Percentiles rank a stretch among this genome's conserved stretches.
phyloP scores from a whole-genome alignment of 202 grass and related monocot genomes.

The Cymbopogon flexuosus region DNA sequence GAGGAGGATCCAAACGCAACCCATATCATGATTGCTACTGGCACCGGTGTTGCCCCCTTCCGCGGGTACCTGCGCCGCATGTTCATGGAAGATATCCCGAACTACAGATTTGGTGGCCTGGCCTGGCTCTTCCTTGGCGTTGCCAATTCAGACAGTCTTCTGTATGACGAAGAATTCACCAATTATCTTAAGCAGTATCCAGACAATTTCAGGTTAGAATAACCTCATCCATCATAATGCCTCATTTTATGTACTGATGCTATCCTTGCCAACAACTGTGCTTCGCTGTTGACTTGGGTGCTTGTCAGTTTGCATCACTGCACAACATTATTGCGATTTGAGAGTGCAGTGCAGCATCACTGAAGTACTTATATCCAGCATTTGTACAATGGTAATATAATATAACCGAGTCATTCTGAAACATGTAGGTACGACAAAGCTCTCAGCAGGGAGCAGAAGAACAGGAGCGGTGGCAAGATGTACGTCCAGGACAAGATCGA shows the following conservation, averaged over 20 bases:
- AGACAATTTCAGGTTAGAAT: slow-evolving; percentile 73
- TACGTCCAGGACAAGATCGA: slow-evolving; percentile 98
- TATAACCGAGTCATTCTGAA: background rate
- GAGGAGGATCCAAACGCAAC: slow-evolving; percentile 82
- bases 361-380: background rate
- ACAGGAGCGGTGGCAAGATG: slow-evolving; percentile 85
- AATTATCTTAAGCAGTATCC: slow-evolving; percentile 62
- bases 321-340: background rate
- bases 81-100: slow-evolving; percentile 86
- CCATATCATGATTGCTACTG: slow-evolving; percentile 95
- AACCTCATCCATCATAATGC: background rate
- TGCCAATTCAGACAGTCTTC: slow-evolving; percentile 76
- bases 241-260: background rate
- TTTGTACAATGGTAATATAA: background rate
- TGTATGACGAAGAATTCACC: slow-evolving; percentile 74
- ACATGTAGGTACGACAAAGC: slow-evolving; percentile 68
- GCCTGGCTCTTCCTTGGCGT: slow-evolving; percentile 89
- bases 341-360: background rate
- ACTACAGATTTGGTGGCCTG: slow-evolving; percentile 74
- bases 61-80: slow-evolving; percentile 84
- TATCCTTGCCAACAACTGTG: background rate
- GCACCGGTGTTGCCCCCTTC: slow-evolving; percentile 85
- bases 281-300: background rate
- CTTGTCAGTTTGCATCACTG: background rate
- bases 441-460: slow-evolving; percentile 87